A percentile compares a stretch with the other conserved stretches of the same genome.
phyloP scores from a whole-genome alignment of 129 eudicot species.

The Pulicaria dysenterica region DNA sequence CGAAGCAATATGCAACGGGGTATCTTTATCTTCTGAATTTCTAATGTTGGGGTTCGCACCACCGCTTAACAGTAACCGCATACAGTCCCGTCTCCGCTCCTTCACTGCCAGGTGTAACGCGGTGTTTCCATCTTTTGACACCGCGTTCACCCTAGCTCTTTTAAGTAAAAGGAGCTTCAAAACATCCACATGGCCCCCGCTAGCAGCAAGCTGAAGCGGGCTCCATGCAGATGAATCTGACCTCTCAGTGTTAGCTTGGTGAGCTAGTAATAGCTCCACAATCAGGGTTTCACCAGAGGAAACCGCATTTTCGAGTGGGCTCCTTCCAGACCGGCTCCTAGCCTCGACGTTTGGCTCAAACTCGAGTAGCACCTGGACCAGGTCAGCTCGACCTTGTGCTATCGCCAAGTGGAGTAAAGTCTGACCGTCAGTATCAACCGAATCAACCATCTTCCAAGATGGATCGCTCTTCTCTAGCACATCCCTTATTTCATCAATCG shows the following conservation, averaged over 20 bases:
- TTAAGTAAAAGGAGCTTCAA: constrained; percentile 61
- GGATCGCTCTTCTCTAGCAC: constrained; percentile 67
- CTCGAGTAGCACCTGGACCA: constrained; percentile 70
- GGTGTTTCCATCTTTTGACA: constrained; percentile 65
- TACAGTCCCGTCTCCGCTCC: constrained; percentile 66
- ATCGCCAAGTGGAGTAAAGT: constrained; percentile 74
- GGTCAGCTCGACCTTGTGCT: constrained; percentile 57
- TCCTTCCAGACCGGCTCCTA: constrained; percentile 47
- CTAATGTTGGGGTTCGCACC: constrained; percentile 47
- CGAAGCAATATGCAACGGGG: constrained; percentile 69
- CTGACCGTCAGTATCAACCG: constrained; percentile 63
- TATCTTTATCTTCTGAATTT: constrained; percentile 49
- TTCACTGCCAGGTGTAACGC: constrained; percentile 76
- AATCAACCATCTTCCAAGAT: constrained; percentile 57
- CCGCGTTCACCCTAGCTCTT: constrained; percentile 47
- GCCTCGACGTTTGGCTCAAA: constrained; percentile 65
- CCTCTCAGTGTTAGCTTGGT: constrained; percentile 48
- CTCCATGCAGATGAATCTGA: constrained; percentile 59
- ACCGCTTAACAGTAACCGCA: constrained; percentile 42
- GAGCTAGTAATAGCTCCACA: constrained; percentile 70
- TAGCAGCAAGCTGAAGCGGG: constrained; percentile 65
- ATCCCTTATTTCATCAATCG: constrained; percentile 63
- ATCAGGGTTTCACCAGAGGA: constrained; percentile 63
- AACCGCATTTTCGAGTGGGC: constrained; percentile 69
- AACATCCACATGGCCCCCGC: constrained; percentile 59